Conservation (phyloP, 2,329 filamentous ascomycete species). For the Fusarium siculi region DNA sequence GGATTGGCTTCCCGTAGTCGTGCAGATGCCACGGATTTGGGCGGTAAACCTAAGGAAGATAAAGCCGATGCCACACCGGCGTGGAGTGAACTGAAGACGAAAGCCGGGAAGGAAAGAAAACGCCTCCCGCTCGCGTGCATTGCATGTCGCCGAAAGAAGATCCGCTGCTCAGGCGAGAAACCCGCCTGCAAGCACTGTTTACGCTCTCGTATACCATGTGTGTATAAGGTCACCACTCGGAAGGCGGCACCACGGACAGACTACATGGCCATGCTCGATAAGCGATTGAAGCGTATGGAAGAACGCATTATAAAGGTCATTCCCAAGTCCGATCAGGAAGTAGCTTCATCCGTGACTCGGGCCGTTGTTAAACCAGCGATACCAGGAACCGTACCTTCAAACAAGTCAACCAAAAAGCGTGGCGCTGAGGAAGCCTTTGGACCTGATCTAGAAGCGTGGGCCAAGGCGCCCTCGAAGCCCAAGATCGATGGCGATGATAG, state of each 20-base stretch:
- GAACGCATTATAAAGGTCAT: slow-evolving; percentile 96
- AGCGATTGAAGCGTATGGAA: slow-evolving; percentile 95
- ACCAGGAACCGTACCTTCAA: slow-evolving; percentile 61
- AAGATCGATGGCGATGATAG: slow-evolving; percentile 56
- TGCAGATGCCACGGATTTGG: slow-evolving; percentile 65
- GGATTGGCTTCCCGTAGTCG: slow-evolving; percentile 59
- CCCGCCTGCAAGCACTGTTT: slow-evolving; percentile 97
- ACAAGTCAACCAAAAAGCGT: slow-evolving; percentile 77
- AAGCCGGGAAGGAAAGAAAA: slow-evolving; percentile 96
- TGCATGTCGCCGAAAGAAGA: slow-evolving; percentile 96
- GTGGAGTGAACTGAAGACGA: slow-evolving; percentile 88
- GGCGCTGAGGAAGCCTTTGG: slow-evolving; percentile 89
- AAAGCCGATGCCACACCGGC: slow-evolving; percentile 69
- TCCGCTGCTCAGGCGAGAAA: slow-evolving; percentile 96
- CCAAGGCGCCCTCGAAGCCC: slow-evolving; percentile 66
- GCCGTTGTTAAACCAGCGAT: slow-evolving; percentile 86
- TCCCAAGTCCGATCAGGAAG: slow-evolving; percentile 83
- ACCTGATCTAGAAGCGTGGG: slow-evolving; percentile 83
- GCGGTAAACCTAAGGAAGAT: slow-evolving; percentile 65
- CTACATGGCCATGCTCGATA: slow-evolving; percentile 99
- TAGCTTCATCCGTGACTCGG: slow-evolving; percentile 74
- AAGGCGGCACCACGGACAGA: slow-evolving; percentile 95
- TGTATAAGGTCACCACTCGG: slow-evolving; percentile 95
- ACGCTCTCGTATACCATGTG: slow-evolving; percentile 90
- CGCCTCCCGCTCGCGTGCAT: slow-evolving; percentile 93